Conservation (phyloP, 2,329 filamentous ascomycete species). For the Aspergillus fischeri region DNA sequence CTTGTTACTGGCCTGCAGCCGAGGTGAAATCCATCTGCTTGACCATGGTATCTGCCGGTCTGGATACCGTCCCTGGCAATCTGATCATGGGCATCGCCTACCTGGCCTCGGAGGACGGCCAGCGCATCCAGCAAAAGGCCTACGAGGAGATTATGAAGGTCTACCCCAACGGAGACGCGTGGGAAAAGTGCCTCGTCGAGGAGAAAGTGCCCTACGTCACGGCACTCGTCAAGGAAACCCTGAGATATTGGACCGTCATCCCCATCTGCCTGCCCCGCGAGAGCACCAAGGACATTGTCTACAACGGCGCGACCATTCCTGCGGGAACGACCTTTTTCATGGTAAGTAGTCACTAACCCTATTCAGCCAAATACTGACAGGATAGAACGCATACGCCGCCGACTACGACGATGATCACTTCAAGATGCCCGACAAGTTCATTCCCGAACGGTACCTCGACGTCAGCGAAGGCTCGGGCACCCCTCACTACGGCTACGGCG, state of each 20-base stretch:
- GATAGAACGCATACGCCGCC: constrained; percentile 66
- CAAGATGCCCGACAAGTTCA: constrained; percentile 58
- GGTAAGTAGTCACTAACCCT: constrained; percentile 37
- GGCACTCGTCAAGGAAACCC: constrained; percentile 71
- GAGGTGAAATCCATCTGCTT: constrained; percentile 78
- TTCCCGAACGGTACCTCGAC: constrained; percentile 67
- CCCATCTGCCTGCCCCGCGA: constrained; percentile 72
- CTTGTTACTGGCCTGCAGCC: constrained; percentile 47
- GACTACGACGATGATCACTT: constrained; percentile 69
- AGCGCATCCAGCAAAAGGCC: constrained; percentile 65
- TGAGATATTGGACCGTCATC: constrained; percentile 76
- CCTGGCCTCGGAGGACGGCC: constrained; percentile 63
- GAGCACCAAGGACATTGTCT: constrained; percentile 68
- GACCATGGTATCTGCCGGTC: constrained; percentile 75
- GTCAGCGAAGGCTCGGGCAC: constrained; percentile 50
- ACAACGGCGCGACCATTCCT: constrained; percentile 64
- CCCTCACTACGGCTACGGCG: constrained; percentile 60
- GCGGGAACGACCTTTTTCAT: constrained; percentile 77
- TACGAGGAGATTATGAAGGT: constrained; percentile 66
- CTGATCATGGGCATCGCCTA: constrained; percentile 76
- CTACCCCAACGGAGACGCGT: constrained; percentile 72
- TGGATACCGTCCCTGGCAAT: constrained; percentile 77
- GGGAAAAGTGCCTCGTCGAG: constrained; percentile 67
- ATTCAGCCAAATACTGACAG: not conserved
- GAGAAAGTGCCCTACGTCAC: constrained; percentile 75